Percentiles rank a stretch among this genome's conserved stretches.
phyloP scores from a whole-genome alignment of 169 alveolate species.

The Babesia bigemina region DNA sequence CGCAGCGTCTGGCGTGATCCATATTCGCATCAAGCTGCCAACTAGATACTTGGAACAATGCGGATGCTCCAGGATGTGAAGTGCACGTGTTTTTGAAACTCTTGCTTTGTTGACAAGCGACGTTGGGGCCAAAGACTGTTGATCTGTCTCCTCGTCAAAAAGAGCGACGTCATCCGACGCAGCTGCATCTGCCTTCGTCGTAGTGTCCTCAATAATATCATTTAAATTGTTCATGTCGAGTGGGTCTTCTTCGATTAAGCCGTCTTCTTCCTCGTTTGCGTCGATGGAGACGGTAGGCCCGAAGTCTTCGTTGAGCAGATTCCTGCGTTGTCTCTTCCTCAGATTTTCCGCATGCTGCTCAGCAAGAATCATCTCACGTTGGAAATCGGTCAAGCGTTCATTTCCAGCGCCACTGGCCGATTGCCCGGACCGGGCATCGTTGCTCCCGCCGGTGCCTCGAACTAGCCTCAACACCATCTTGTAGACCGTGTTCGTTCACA shows the following conservation, averaged over 20 bases:
- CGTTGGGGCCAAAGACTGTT: conserved; percentile 10
- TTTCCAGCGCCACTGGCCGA: neutral
- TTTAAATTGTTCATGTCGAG: conserved; percentile 21
- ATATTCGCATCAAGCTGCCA: conserved; percentile 37
- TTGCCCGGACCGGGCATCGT: conserved; percentile 5
- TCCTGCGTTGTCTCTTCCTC: conserved; percentile 37
- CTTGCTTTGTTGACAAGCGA: conserved; percentile 48
- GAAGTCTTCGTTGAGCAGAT: conserved; percentile 14
- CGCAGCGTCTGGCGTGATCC: conserved; percentile 18
- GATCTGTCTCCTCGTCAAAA: conserved; percentile 21
- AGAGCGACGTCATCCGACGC: neutral
- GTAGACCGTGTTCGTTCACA: neutral
- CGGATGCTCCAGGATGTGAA: conserved; percentile 67
- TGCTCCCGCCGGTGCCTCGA: conserved; percentile 7
- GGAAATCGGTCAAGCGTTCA: conserved; percentile 69
- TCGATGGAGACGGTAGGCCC: neutral
- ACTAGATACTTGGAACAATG: conserved; percentile 49
- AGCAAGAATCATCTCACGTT: conserved; percentile 74
- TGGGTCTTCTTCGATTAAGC: conserved; percentile 28
- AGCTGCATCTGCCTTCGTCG: neutral
- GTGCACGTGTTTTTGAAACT: conserved; percentile 41
- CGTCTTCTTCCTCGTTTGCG: neutral
- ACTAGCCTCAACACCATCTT: conserved; percentile 12
- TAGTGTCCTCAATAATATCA: neutral
- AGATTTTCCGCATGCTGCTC: conserved; percentile 76